phyloP scores from a whole-genome alignment of 495 filamentous ascomycete genomes.

The Stereocaulon alpinum region DNA sequence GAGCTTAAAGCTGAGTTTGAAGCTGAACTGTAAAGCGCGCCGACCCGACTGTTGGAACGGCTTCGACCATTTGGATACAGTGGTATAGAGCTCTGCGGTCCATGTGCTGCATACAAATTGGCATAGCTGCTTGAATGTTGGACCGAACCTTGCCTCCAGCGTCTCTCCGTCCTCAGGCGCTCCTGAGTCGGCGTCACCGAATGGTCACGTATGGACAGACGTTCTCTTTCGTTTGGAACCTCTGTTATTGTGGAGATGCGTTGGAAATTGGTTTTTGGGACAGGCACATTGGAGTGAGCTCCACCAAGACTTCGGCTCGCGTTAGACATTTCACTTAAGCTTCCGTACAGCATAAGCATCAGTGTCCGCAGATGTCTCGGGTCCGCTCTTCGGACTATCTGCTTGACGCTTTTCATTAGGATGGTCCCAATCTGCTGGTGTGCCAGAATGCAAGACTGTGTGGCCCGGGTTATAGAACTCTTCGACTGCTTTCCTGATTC shows the following conservation, averaged over 20 bases:
- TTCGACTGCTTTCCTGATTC: conserved; percentile 34
- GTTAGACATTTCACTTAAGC: conserved; percentile 63
- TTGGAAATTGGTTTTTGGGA: neutral
- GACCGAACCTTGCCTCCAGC: conserved; percentile 52
- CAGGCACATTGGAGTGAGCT: neutral
- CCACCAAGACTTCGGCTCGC: conserved; percentile 37
- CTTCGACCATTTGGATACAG: conserved; percentile 30
- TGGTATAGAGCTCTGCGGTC: conserved; percentile 16
- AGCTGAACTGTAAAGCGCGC: conserved; percentile 37
- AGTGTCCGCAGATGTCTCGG: conserved; percentile 70
- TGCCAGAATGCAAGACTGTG: conserved; percentile 60
- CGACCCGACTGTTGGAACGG: conserved; percentile 40
- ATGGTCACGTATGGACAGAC: conserved; percentile 30
- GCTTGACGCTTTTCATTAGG: conserved; percentile 55
- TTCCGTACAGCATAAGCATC: conserved; percentile 70
- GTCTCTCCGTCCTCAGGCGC: conserved; percentile 35
- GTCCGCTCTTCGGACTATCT: conserved; percentile 64
- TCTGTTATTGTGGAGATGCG: conserved; percentile 11
- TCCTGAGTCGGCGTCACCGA: conserved; percentile 55
- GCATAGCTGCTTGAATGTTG: conserved; percentile 41
- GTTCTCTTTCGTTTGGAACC: conserved; percentile 20
- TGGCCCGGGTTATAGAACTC: conserved; percentile 55
- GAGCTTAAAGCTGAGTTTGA: conserved; percentile 38
- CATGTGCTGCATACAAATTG: conserved; percentile 18
- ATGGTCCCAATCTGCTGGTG: conserved; percentile 67